Conservation (phyloP, 202 grass and related monocot species). For the Saccharum hybrid region DNA sequence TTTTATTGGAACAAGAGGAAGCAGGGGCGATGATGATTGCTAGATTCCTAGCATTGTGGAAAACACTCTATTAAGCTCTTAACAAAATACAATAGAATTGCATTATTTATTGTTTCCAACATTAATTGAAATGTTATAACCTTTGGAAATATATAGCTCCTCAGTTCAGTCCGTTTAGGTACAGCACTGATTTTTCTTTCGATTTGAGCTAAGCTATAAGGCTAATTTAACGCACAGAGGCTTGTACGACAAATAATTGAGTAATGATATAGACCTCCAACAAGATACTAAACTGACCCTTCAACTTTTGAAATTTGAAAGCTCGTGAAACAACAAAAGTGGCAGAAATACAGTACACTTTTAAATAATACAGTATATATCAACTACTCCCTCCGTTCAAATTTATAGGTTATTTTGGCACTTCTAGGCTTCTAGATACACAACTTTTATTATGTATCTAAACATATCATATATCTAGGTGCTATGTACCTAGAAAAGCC, state of each 20-base stretch:
- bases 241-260: background rate
- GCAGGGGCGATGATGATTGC: background rate
- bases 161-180: constrained; percentile 10
- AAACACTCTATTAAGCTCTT: background rate
- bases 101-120: background rate
- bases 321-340: background rate
- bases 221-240: background rate
- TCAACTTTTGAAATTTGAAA: background rate
- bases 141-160: constrained; percentile 2
- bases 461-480: no score
- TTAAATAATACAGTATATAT: background rate
- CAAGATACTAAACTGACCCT: background rate
- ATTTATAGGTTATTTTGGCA: no score
- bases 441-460: no score
- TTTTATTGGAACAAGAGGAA: background rate
- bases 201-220: background rate
- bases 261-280: background rate
- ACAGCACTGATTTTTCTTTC: background rate
- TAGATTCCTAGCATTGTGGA: background rate
- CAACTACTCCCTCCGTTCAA: background rate
- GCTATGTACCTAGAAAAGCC: no score
- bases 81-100: background rate
- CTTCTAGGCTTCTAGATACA: no score
- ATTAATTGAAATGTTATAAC: background rate
- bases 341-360: background rate